phyloP scores from a whole-genome alignment of 108 stramenopile species.

The Skeletonema menzelii region DNA sequence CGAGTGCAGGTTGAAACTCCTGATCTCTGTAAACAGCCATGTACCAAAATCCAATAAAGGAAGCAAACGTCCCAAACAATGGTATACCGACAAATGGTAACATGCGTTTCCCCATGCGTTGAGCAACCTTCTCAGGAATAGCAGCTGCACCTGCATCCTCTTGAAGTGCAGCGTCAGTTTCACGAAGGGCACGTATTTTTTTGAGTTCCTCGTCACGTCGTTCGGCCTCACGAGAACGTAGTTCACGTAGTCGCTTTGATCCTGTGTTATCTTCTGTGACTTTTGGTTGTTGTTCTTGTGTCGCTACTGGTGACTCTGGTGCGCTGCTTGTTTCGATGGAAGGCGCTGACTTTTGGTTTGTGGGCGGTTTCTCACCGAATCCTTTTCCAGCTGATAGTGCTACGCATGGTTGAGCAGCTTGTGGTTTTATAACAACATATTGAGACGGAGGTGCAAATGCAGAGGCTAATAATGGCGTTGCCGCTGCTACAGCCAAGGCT shows the following conservation, averaged over 20 bases:
- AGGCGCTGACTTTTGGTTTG: slow-evolving; percentile 11
- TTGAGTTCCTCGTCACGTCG: slow-evolving; percentile 72
- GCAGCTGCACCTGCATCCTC: slow-evolving; percentile 65
- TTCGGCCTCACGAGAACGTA: slow-evolving; percentile 73
- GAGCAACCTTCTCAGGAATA: slow-evolving; percentile 83
- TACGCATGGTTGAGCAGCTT: neutral
- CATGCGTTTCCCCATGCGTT: slow-evolving; percentile 82
- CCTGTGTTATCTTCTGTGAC: slow-evolving; percentile 33
- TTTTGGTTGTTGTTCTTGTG: neutral
- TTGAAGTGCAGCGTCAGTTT: slow-evolving; percentile 50
- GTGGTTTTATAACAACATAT: neutral
- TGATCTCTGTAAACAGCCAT: slow-evolving; percentile 67
- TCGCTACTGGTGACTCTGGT: neutral
- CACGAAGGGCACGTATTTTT: slow-evolving; percentile 48
- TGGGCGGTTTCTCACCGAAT: slow-evolving; percentile 34
- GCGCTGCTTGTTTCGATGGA: neutral
- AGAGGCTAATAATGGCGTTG: neutral
- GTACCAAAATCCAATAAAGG: slow-evolving; percentile 86
- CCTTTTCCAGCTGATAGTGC: slow-evolving; percentile 22
- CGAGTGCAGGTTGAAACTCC: slow-evolving; percentile 79
- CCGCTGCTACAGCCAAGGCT: neutral
- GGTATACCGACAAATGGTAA: slow-evolving; percentile 87
- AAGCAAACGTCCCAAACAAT: slow-evolving; percentile 64
- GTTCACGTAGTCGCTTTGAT: slow-evolving; percentile 47
- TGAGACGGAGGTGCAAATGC: neutral